Conservation (phyloP, 2,329 filamentous ascomycete species). For the Microcyclospora pomicola region DNA sequence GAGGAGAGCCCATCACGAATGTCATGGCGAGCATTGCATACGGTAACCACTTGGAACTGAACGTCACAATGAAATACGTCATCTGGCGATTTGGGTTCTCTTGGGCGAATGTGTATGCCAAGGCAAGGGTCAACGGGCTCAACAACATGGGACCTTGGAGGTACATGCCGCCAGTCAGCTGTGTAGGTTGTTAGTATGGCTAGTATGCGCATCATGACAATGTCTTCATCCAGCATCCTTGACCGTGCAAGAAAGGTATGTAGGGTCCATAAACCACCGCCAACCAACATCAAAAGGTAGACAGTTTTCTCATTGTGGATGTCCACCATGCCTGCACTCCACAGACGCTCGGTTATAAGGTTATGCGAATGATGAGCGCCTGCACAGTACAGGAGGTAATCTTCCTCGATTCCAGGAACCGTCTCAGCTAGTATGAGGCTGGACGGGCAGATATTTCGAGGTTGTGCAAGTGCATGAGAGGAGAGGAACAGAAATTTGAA, state of each 20-base stretch:
- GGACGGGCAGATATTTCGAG: constrained; percentile 47
- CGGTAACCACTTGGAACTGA: constrained; percentile 70
- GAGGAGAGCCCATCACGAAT: constrained; percentile 51
- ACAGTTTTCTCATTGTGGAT: constrained; percentile 37
- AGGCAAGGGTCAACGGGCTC: constrained; percentile 55
- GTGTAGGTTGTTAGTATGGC: constrained; percentile 11
- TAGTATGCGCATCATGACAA: neutral
- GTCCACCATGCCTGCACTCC: constrained; percentile 40
- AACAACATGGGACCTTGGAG: constrained; percentile 41
- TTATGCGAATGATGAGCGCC: constrained; percentile 39
- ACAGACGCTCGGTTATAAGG: constrained; percentile 25
- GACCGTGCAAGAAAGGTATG: constrained; percentile 27
- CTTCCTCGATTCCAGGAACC: constrained; percentile 43
- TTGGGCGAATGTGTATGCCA: constrained; percentile 73
- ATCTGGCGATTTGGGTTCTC: constrained; percentile 67
- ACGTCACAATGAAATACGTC: constrained; percentile 67
- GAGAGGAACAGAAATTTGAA: constrained; percentile 11
- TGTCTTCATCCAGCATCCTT: too few relatives aligned
- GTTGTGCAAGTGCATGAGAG: constrained; percentile 23
- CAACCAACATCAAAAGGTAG: constrained; percentile 39
- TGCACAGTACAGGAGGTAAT: constrained; percentile 36
- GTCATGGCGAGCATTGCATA: constrained; percentile 65
- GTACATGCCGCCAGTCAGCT: constrained; percentile 29
- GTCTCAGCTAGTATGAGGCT: constrained; percentile 36
- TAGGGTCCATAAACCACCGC: constrained; percentile 52